Evolutionary conservation across 768 basidiomycete genomes (phyloP).

Genomic region (Ephemerocybe angulata): DNA sequence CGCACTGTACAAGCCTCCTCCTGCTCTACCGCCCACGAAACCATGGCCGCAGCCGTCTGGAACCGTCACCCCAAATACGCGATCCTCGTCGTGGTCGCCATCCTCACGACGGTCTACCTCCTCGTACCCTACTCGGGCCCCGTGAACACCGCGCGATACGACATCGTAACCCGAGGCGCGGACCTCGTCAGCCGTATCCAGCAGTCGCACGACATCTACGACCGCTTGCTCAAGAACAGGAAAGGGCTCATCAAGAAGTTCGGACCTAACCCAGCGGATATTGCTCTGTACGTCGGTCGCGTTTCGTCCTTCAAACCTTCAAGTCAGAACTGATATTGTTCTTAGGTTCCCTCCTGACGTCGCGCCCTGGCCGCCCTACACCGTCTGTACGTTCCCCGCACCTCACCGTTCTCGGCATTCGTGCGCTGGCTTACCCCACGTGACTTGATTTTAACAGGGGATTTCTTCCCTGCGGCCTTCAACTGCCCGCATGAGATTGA

Average conservation of each 20-base stretch:
- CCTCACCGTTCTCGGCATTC: constrained; percentile 4
- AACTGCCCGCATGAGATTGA: constrained; percentile 50
- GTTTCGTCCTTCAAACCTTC: background rate
- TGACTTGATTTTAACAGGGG: constrained; percentile 35
- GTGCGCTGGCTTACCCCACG: background rate
- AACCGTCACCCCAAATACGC: constrained; percentile 53
- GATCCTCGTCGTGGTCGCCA: constrained; percentile 37
- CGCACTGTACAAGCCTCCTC: background rate
- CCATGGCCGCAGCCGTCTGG: constrained; percentile 27
- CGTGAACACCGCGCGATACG: constrained; percentile 10
- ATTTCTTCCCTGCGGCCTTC: constrained; percentile 50
- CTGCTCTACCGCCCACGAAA: background rate
- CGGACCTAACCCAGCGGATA: constrained; percentile 48
- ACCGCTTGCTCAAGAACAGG: constrained; percentile 37
- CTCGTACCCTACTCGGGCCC: constrained; percentile 33
- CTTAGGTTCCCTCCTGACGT: constrained; percentile 49
- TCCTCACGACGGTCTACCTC: constrained; percentile 46
- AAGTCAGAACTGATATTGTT: constrained; percentile 5
- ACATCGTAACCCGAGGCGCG: constrained; percentile 25
- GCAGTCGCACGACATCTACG: constrained; percentile 44
- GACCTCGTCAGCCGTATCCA: constrained; percentile 37
- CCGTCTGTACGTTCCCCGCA: constrained; percentile 56
- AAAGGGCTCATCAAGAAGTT: constrained; percentile 49
- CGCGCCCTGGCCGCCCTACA: constrained; percentile 55
- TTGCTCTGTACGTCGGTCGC: constrained; percentile 43